These are phyloP conservation scores for Pouteria glomerata DNA, from an alignment of 148 eudicot species.

Conservation along the genomic window DNA sequence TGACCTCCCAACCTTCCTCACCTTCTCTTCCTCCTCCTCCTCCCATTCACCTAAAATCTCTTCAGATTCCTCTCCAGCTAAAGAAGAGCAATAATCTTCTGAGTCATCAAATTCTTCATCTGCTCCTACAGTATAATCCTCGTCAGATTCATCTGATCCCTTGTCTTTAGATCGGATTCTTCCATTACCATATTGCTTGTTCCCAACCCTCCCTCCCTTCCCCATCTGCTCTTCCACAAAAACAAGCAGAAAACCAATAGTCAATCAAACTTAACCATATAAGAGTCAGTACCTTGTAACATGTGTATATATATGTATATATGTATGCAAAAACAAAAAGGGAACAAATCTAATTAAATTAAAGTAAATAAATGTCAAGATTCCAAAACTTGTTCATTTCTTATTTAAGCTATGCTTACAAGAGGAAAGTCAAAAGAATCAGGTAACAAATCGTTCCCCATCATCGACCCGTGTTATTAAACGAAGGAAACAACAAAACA, in stretches of 20 bases:
- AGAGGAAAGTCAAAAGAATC: not conserved
- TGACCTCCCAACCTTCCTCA: conserved; percentile 36
- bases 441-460: not conserved
- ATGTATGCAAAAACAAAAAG: not conserved
- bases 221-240: conserved; percentile 47
- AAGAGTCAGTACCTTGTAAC: not conserved
- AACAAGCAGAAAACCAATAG: conserved; percentile 1
- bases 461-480: conserved; percentile 1
- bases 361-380: not conserved
- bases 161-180: conserved; percentile 23
- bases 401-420: not conserved
- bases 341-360: not conserved
- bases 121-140: conserved; percentile 69
- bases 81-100: conserved; percentile 57
- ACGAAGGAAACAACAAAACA: not conserved
- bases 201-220: conserved; percentile 48
- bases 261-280: conserved; percentile 6
- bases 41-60: conserved; percentile 42
- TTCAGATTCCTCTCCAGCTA: conserved; percentile 69
- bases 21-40: conserved; percentile 21
- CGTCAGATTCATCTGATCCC: conserved; percentile 88
- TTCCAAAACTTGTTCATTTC: conserved; percentile 1
- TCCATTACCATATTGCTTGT: conserved; percentile 27
- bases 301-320: not conserved
- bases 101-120: conserved; percentile 65